Evolutionary conservation across 2,329 filamentous ascomycete species (phyloP).

Genomic region (Ophioceras dolichostomum): DNA sequence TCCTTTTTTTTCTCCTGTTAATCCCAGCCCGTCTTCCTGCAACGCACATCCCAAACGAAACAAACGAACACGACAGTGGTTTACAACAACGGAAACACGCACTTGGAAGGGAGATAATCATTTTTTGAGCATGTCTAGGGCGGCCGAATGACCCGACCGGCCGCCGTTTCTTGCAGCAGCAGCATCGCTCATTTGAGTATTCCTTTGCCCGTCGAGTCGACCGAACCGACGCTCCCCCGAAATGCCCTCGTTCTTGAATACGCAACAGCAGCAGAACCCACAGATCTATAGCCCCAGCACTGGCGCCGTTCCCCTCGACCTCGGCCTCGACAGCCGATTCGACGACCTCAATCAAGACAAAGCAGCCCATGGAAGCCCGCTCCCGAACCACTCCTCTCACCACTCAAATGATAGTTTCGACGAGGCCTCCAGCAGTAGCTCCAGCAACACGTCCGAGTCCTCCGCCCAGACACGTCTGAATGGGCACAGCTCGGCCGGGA

Average conservation of each 20-base stretch:
- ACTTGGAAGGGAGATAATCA: too few species aligned
- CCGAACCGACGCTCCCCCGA: slow-evolving; percentile 8
- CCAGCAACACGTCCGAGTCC: slow-evolving; percentile 31
- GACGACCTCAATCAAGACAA: slow-evolving; percentile 16
- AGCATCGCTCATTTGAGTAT: slow-evolving; percentile 2
- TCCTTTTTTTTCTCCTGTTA: too few species aligned
- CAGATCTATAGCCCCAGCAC: slow-evolving; percentile 26
- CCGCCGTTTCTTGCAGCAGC: background rate
- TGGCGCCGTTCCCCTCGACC: slow-evolving; percentile 31
- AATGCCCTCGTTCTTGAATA: slow-evolving; percentile 44
- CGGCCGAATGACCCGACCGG: background rate
- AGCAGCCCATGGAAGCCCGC: slow-evolving; percentile 15
- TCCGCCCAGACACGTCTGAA: slow-evolving; percentile 16
- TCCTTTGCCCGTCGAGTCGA: too few species aligned
- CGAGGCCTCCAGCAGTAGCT: slow-evolving; percentile 31
- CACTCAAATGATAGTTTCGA: slow-evolving; percentile 40
- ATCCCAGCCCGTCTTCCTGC: too few species aligned
- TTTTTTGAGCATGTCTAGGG: slow-evolving; percentile 3
- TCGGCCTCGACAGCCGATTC: slow-evolving; percentile 25
- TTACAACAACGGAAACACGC: too few species aligned
- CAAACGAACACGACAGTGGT: too few species aligned
- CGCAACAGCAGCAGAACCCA: slow-evolving; percentile 22
- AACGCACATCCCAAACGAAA: too few species aligned
- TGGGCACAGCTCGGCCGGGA: slow-evolving; percentile 23
- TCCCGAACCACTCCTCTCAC: slow-evolving; percentile 15